Conservation (phyloP, 352 stramenopile species). For the Globisporangium okanoganense region DNA sequence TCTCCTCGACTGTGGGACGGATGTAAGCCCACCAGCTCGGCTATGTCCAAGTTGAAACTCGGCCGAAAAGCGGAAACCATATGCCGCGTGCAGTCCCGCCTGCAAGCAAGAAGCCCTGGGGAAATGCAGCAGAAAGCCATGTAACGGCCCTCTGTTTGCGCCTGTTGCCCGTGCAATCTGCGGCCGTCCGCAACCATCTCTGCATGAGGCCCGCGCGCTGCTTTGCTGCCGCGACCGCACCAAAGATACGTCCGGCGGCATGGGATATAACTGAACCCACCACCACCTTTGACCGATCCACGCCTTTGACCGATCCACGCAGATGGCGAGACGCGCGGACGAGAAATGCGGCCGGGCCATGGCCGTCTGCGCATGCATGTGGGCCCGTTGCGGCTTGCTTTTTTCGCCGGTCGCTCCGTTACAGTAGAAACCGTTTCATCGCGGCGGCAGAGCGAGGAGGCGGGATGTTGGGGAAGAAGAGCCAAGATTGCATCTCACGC, state of each 20-base stretch:
- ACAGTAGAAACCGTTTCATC: background rate
- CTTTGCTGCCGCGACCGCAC: background rate
- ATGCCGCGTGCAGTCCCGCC: background rate
- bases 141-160: background rate
- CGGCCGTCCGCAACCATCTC: background rate
- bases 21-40: background rate
- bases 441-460: background rate
- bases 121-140: conserved; percentile 3
- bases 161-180: background rate
- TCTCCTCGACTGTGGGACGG: background rate
- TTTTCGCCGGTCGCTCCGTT: background rate
- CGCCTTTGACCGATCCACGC: no score
- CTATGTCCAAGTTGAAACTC: conserved; percentile 10
- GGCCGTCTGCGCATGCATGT: no score
- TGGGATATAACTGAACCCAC: background rate
- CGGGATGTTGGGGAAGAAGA: background rate
- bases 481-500: background rate
- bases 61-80: background rate
- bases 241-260: background rate
- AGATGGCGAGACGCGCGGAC: no score
- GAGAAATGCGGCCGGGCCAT: no score
- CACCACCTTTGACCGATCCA: background rate
- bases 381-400: background rate
- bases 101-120: background rate
- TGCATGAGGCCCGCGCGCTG: background rate